Evolutionary conservation across 495 filamentous ascomycete genomes (phyloP), one percentile per base, ranked within the genome.

Genomic region (Sabuloglossum arenarium): DNA sequence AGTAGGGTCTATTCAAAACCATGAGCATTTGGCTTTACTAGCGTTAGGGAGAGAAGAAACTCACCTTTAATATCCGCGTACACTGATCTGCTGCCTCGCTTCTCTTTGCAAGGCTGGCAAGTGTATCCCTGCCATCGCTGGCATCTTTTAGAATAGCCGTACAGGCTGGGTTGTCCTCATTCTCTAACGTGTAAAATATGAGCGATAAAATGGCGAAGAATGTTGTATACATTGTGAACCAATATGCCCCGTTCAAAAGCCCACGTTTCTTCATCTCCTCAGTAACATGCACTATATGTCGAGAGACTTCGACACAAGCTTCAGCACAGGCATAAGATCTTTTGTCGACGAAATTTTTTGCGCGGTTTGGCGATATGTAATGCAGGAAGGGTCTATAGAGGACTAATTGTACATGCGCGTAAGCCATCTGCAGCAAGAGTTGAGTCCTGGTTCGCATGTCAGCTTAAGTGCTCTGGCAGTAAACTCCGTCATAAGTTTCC

Each of bases 141-240:
- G 88, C 90, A 67, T 94, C 89, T 43, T 79, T 80, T 43, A 96
- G 70, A 5, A 96, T 82, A 42, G 85, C 83, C 32, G 85, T 77
- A n/a, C 80, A 83, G 3, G 73, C 77, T 3, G 76, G 64, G 60
- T 83, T 87, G 57, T 89, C 79, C 19, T 86, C 85, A 62, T 94
- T 96, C 66, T 95, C 90, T 14, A 95, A 68, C 0, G 87, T 86
- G 62, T 82, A 96, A 68, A 89, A 98, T 14, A 95, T 71, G 56
- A 97, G 69, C 0, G 88, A 88, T 10, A 98, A 73, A 45, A 96
- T 88, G 24, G 88, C 83, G 66, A 95, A 97, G 69, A 95, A 97
- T 14, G 87, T 85, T 1, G 91, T 94, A 61, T 96, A 97, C 70
- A 95, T 87, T 50, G 84, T 85, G 61, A 95, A 96, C 91, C 91